Percentiles rank a stretch among this genome's conserved stretches.
Evolutionary conservation across 164 flowering plant genomes (phyloP).

Genomic region (Stephania japonica): DNA sequence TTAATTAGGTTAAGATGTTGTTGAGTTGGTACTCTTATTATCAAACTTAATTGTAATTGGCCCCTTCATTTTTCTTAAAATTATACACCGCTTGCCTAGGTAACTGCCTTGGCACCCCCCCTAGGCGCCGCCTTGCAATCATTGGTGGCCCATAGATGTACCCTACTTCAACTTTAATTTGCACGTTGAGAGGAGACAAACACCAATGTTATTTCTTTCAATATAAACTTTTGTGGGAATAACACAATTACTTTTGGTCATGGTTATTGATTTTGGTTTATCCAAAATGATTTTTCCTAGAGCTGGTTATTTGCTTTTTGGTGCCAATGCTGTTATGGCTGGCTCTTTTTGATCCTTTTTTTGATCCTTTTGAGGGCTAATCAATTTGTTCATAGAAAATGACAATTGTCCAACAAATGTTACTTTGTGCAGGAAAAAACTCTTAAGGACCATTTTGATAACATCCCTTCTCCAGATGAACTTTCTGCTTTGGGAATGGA

Average conservation of each 20-base stretch:
- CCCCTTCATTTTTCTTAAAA: too few relatives aligned
- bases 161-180: background rate
- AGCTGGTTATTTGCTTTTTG: constrained; percentile 5
- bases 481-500: constrained; percentile 61
- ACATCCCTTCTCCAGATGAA: constrained; percentile 77
- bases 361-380: constrained; percentile 2
- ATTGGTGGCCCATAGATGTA: background rate
- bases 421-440: constrained; percentile 55
- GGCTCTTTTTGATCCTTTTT: background rate
- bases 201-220: background rate
- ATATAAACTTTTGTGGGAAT: background rate
- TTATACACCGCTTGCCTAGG: too few relatives aligned
- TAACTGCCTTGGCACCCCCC: too few relatives aligned
- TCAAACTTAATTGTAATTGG: too few relatives aligned
- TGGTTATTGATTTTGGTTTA: background rate
- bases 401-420: background rate
- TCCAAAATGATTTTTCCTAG: background rate
- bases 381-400: background rate
- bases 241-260: background rate
- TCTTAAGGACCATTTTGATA: constrained; percentile 64
- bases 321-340: background rate
- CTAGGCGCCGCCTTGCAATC: too few relatives aligned
- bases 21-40: too few relatives aligned
- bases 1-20: too few relatives aligned
- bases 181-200: background rate